Base-by-base conservation (phyloP, 177 flowering plant species). In the Vitis hybrid region DNA sequence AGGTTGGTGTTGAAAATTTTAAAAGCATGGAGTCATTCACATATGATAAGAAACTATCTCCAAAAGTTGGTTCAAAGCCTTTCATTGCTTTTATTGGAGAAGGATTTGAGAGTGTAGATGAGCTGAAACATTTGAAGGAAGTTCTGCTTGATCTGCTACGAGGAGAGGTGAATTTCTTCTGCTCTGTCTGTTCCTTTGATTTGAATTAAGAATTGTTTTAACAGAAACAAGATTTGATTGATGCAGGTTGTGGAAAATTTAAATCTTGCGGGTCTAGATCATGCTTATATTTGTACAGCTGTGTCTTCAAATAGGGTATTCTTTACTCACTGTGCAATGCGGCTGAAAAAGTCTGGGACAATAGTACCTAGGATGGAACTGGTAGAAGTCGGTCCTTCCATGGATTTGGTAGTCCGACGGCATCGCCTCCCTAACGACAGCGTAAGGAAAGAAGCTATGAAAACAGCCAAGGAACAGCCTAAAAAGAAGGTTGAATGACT, bases 301-400 rank as follows among this genome's bases (percentile, higher is more conserved):
- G 60, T 89, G 62, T 88, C 98, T 65, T 59, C 91, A 6, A 87
- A 87, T 57, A 84, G 60, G 68, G 91, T 94, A 14, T 80, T 85
- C 61, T 79, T 94, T 26, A 88, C 89, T 50, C 99, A 93, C 67
- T 95, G 93, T 85, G 98, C 94, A 2, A 23, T 95, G 70, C 80
- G 85, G 26, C 78, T 95, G n/a, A 95, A 91, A 76, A 90, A 83
- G 77, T 95, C 99, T 8, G 98, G 98, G 60, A 82, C 97, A 17
- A 61, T 85, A 56, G 88, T 95, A 6, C 99, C 98, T 14, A 85
- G 87, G 75, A 89, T 90, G 81, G 97, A 95, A 74, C 81, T 95
- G 32, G 92, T 90, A 15, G 98, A 95, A 79, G 89, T 95, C 62
- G 99, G 99, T 17, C 99, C 99, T 2, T 93, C 98, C 62, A 91